phyloP scores from a whole-genome alignment of 2,329 filamentous ascomycete species.

The Helotiales sp. region DNA sequence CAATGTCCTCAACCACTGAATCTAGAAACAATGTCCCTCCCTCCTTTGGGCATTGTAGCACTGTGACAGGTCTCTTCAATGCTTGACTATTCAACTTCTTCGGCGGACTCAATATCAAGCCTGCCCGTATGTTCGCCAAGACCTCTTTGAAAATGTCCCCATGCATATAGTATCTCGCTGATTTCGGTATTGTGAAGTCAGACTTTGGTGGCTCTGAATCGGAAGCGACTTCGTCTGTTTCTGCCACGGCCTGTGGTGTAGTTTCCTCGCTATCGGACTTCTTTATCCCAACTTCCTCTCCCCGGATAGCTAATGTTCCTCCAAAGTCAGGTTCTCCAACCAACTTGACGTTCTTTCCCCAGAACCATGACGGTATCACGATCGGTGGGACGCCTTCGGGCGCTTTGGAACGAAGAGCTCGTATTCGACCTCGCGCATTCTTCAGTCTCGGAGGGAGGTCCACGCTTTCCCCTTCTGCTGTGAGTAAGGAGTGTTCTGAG shows the following conservation, averaged over 20 bases:
- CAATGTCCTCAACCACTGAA: slow-evolving; percentile 62
- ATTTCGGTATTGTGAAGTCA: slow-evolving; percentile 13
- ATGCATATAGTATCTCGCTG: slow-evolving; percentile 33
- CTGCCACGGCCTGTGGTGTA: slow-evolving; percentile 2
- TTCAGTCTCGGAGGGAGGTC: slow-evolving; percentile 15
- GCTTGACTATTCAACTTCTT: slow-evolving; percentile 41
- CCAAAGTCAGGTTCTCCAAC: slow-evolving; percentile 16
- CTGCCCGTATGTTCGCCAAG: slow-evolving; percentile 49
- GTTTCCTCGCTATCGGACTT: slow-evolving; percentile 5
- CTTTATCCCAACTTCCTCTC: neutral
- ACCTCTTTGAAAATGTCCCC: slow-evolving; percentile 39
- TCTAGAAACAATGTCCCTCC: slow-evolving; percentile 56
- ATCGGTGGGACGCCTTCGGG: slow-evolving; percentile 47
- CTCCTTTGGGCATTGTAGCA: slow-evolving; percentile 58
- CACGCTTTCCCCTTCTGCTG: slow-evolving; percentile 7
- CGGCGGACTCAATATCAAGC: slow-evolving; percentile 44
- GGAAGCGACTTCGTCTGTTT: neutral
- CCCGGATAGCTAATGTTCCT: slow-evolving; percentile 26
- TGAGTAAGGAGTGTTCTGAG: neutral
- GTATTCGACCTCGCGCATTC: slow-evolving; percentile 23
- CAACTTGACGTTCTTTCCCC: slow-evolving; percentile 48
- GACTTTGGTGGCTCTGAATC: slow-evolving; percentile 19
- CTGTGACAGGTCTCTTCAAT: slow-evolving; percentile 52
- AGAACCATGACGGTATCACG: slow-evolving; percentile 57
- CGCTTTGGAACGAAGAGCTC: slow-evolving; percentile 23